Evolutionary conservation across 225 moss, liverwort and hornwort genomes (phyloP).

Genomic region (Pleurozium schreberi): DNA sequence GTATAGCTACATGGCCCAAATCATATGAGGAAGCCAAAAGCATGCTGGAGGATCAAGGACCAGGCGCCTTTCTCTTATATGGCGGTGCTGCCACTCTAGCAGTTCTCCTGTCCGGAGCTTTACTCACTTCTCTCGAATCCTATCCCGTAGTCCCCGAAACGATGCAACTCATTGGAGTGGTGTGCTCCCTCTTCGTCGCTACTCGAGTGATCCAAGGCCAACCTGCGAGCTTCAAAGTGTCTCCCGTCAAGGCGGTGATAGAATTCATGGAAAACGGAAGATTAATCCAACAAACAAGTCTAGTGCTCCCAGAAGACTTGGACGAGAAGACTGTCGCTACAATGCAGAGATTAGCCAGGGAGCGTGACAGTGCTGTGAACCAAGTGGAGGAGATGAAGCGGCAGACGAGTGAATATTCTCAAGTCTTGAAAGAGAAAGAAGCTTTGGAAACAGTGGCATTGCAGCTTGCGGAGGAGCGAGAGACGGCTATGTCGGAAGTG

Average conservation of each 20-base stretch:
- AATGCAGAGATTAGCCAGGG: slow-evolving; percentile 45
- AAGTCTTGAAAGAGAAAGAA: slow-evolving; percentile 36
- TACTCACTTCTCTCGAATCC: neutral
- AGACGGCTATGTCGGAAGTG: slow-evolving; percentile 68
- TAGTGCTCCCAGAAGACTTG: slow-evolving; percentile 26
- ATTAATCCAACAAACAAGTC: slow-evolving; percentile 8
- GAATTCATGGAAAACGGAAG: slow-evolving; percentile 43
- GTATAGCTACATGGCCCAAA: neutral
- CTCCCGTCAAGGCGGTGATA: slow-evolving; percentile 63
- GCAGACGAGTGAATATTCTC: slow-evolving; percentile 28
- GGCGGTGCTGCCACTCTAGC: neutral
- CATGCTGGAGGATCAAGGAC: neutral
- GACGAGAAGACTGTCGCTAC: slow-evolving; percentile 25
- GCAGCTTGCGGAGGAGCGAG: slow-evolving; percentile 81
- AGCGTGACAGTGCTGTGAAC: slow-evolving; percentile 55
- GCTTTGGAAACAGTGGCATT: slow-evolving; percentile 77
- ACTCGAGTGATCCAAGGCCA: neutral
- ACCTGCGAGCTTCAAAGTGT: slow-evolving; percentile 29
- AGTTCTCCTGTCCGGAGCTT: neutral
- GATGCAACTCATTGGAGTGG: neutral
- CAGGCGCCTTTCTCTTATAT: neutral
- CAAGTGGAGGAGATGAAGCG: slow-evolving; percentile 62
- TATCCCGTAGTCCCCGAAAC: neutral
- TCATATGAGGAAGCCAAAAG: neutral
- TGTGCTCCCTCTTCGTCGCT: neutral